Conservation (phyloP, 177 flowering plant genomes). For the Vitis hybrid region DNA sequence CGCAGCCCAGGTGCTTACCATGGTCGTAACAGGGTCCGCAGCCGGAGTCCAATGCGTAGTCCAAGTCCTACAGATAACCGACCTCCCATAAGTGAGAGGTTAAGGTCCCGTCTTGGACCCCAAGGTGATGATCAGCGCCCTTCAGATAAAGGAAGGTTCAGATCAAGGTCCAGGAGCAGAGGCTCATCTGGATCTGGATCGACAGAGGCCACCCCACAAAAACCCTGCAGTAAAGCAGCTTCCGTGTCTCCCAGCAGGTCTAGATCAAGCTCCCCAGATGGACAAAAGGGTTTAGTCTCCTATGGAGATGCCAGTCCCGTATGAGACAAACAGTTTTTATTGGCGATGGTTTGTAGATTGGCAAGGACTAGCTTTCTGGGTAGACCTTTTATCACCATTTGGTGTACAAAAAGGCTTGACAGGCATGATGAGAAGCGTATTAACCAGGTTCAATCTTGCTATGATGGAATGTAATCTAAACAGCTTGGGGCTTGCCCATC, state of each 20-base stretch:
- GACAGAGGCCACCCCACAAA: constrained; percentile 31
- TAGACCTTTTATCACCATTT: no score
- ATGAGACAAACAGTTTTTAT: neutral
- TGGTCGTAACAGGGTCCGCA: constrained; percentile 39
- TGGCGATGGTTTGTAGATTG: neutral
- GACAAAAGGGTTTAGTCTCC: constrained; percentile 66
- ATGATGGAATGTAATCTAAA: no score
- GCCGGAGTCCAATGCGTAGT: constrained; percentile 55
- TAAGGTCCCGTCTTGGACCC: constrained; percentile 73
- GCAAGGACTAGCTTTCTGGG: no score
- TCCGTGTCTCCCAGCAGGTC: constrained; percentile 47
- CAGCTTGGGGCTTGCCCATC: no score
- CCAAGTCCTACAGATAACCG: constrained; percentile 54
- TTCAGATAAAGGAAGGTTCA: constrained; percentile 30
- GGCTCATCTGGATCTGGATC: constrained; percentile 51
- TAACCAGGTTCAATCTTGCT: no score
- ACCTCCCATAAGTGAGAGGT: constrained; percentile 52
- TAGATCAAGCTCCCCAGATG: constrained; percentile 56
- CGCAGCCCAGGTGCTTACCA: constrained; percentile 58
- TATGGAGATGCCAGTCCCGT: constrained; percentile 66
- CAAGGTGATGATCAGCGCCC: constrained; percentile 29
- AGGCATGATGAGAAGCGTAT: no score
- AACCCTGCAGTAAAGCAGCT: constrained; percentile 18
- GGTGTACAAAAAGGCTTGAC: no score
- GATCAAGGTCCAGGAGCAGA: constrained; percentile 52